Conservation (phyloP, 352 stramenopile species). For the Phytophthora agathidicida region DNA sequence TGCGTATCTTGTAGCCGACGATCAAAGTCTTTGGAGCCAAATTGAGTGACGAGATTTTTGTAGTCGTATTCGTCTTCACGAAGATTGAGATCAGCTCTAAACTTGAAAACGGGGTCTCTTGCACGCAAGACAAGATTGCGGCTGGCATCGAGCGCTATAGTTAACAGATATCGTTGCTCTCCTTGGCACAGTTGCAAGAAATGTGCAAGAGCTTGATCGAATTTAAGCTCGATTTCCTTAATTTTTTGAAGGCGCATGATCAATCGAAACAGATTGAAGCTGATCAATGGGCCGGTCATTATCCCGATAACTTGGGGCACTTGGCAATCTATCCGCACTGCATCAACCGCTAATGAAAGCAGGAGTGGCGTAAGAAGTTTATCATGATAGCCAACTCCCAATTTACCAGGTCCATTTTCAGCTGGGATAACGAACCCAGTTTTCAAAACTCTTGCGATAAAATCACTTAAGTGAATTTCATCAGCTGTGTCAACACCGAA, state of each 20-base stretch:
- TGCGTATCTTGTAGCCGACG: slow-evolving; percentile 20
- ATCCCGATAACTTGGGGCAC: not conserved
- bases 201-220: slow-evolving; percentile 46
- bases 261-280: slow-evolving; percentile 55
- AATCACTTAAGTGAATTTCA: slow-evolving; percentile 47
- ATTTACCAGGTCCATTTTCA: not conserved
- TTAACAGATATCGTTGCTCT: slow-evolving; percentile 54
- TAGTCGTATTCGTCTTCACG: slow-evolving; percentile 54
- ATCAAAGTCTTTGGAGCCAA: slow-evolving; percentile 2
- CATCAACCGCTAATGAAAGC: slow-evolving; percentile 52
- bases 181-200: slow-evolving; percentile 47
- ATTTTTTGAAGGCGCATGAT: slow-evolving; percentile 53
- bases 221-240: slow-evolving; percentile 55
- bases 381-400: slow-evolving; percentile 7
- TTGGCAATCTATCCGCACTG: slow-evolving; percentile 38
- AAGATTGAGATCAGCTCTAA: slow-evolving; percentile 58
- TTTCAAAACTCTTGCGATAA: slow-evolving; percentile 45
- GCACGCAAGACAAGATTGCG: slow-evolving; percentile 46
- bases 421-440: slow-evolving; percentile 35
- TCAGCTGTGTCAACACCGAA: slow-evolving; percentile 44
- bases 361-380: slow-evolving; percentile 44
- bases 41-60: slow-evolving; percentile 31
- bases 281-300: slow-evolving; percentile 7
- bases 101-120: slow-evolving; percentile 63
- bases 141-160: slow-evolving; percentile 35